A percentile compares a stretch with the other conserved stretches of the same genome.
These are phyloP conservation scores for Lentinula sp. DNA, from an alignment of 768 basidiomycete species.

Conservation along the genomic window DNA sequence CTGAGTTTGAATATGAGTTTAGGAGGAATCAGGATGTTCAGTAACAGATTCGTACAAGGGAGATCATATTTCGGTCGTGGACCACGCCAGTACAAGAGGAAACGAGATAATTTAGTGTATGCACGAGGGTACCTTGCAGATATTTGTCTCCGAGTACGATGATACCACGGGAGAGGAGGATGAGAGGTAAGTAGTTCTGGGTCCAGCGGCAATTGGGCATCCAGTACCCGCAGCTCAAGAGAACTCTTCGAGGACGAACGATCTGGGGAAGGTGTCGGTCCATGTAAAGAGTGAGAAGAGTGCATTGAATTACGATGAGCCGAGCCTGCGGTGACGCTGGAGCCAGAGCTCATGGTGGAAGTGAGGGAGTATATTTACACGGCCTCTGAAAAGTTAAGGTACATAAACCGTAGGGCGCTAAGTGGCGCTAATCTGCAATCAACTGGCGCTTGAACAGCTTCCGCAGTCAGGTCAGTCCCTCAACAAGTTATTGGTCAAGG, in stretches of 20 bases:
- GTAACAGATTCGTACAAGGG: slow-evolving; percentile 25
- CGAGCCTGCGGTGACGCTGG: neutral
- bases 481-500: too few relatives aligned
- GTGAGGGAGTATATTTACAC: neutral
- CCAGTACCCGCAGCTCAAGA: neutral
- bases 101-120: slow-evolving; percentile 12
- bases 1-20: slow-evolving; percentile 22
- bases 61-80: slow-evolving; percentile 53
- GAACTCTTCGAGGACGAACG: neutral
- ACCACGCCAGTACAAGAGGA: slow-evolving; percentile 43
- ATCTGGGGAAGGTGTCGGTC: neutral
- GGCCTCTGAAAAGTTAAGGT: too few relatives aligned
- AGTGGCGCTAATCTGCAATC: too few relatives aligned
- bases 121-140: slow-evolving; percentile 14
- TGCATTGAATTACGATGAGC: neutral
- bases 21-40: neutral
- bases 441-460: too few relatives aligned
- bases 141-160: slow-evolving; percentile 12
- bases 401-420: too few relatives aligned
- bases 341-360: slow-evolving; percentile 2
- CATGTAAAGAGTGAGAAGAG: neutral
- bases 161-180: slow-evolving; percentile 12
- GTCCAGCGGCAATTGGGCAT: neutral
- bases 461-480: too few relatives aligned
- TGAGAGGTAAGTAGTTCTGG: slow-evolving; percentile 12